Base-by-base conservation (phyloP, 129 eudicot genomes). In the Pseudognaphalium luteoalbum region DNA sequence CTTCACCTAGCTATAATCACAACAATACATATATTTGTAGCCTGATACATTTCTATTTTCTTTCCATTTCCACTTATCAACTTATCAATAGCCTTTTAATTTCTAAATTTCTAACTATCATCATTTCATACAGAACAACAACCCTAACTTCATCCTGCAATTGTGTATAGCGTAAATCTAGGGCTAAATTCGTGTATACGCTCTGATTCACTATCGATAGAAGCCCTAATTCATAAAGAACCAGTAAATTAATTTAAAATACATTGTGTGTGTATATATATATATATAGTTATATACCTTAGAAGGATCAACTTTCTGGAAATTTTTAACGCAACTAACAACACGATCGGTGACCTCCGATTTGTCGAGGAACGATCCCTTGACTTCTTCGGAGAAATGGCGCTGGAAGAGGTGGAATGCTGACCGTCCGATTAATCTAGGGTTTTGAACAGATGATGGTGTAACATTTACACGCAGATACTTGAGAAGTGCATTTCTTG, bases 301-400 rank as follows among this genome's bases (percentile, higher is more conserved):
- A 14, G 92, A 84, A 5, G 99, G 99, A 44, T 94, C 99, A 34
- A 91, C 86, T 87, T 91, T 94, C 88, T 91, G 96, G 80, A 89
- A 94, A 76, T 89, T 89, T 80, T 94, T 94, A 4, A 91, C 96
- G 74, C 89, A 90, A 5, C 57, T 21, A 47, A 94, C 68, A 61
- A 94, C 96, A 16, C 99, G 99, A 75, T 94, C 99, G 66, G 88
- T 81, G 79, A 94, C 99, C 85, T 91, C 99, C 2, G 96, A 81
- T 68, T 91, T 94, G 65, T 94, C 96, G 80, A 94, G 97, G 76
- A 94, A 94, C 2, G 97, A 20, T 39, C 99, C 99, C 41, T 78
- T 85, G 17, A 85, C 97, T 61, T 91, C 97, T 70, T 85, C 98
- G 37, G 91, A 91, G 81, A 91, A 85, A 71, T 80, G 74, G 20